These are phyloP conservation scores for Trichoderma arundinaceum DNA, from an alignment of 2,329 filamentous ascomycete species.

Conservation along the genomic window DNA sequence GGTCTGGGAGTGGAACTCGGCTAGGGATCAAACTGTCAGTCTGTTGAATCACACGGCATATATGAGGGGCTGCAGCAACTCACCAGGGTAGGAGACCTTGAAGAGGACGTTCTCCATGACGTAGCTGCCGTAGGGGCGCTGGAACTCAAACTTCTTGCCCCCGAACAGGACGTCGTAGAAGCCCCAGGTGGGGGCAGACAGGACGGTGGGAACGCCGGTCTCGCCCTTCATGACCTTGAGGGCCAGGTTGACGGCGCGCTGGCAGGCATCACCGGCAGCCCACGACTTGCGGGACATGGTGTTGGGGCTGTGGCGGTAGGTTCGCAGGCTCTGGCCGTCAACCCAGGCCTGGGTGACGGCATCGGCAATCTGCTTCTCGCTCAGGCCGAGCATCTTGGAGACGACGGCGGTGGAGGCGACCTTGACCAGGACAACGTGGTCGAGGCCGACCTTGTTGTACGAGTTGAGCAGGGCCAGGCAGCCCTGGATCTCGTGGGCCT, in stretches of 20 bases:
- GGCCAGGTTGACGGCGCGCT: conserved; percentile 88
- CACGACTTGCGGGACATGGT: conserved; percentile 99
- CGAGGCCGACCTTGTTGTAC: conserved; percentile 97
- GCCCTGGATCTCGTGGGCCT: conserved; percentile 98
- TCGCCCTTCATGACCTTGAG: conserved; percentile 93
- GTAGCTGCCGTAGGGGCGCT: conserved; percentile 95
- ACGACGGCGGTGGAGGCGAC: conserved; percentile 94
- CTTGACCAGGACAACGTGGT: conserved; percentile 98
- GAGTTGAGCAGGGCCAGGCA: conserved; percentile 97
- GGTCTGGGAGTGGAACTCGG: conserved; percentile 98
- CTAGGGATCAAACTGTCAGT: conserved; percentile 44
- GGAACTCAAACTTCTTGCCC: conserved; percentile 94
- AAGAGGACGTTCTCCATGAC: conserved; percentile 99
- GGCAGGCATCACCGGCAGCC: conserved; percentile 97
- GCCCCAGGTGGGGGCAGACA: conserved; percentile 92
- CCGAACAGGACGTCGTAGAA: conserved; percentile 99
- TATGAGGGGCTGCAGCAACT: conserved; percentile 39
- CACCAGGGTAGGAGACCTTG: conserved; percentile 98
- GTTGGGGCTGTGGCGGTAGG: conserved; percentile 96
- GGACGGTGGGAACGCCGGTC: conserved; percentile 86
- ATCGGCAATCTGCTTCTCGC: conserved; percentile 88
- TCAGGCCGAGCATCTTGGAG: conserved; percentile 91
- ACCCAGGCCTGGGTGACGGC: conserved; percentile 97
- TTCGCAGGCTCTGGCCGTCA: conserved; percentile 93
- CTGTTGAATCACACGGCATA: background rate